Evolutionary conservation across 495 filamentous ascomycete species (phyloP), one percentile per base, ranked within the genome.

Genomic region (Bathelium albidoporum): DNA sequence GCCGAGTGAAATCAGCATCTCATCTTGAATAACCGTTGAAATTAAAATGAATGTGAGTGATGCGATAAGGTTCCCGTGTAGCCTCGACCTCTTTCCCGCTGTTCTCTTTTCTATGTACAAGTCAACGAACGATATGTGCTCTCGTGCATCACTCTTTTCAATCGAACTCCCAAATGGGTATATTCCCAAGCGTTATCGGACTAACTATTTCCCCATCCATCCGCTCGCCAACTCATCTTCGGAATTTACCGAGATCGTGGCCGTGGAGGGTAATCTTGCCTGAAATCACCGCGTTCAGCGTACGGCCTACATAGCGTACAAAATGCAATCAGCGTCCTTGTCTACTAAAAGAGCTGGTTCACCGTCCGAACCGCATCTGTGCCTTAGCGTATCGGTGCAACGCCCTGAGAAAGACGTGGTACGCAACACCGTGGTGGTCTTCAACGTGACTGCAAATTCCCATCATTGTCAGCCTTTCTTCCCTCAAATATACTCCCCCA

Each of bases 331-430:
- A 49, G 44, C 44, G 1, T 49, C n/a, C n/a, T 20, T 16, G 10
- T 20, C 12, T 10, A 11, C 24, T 7, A 29, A 9, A 55, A 29
- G 4, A 9, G 20, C 2, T 55, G 5, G 20, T 29, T 55, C 24
- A 98, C 70, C 89, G 85, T 24, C 94, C 94, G 71, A 92, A 86
- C 39, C 90, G 84, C 83, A 97, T 92, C 69, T 95, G 85, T 29
- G 90, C 93, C 64, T 88, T 86, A 5, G 90, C 89, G 76, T 81
- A 98, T 61, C 86, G 89, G 74, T 89, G 86, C 69, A 98, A 73
- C 1, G 85, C 91, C 44, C 88, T 76, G 59, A 96, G 81, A 70
- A 97, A 98, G 11, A 95, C 87, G 71, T 96, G 92, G 74, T 98
- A 98, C 60, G 89, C 91, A 18, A 97, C 93, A 0, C 85, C 85